These are phyloP conservation scores for Voacanga thouarsii DNA, from an alignment of 257 asterid genomes.

Conservation along the genomic window DNA sequence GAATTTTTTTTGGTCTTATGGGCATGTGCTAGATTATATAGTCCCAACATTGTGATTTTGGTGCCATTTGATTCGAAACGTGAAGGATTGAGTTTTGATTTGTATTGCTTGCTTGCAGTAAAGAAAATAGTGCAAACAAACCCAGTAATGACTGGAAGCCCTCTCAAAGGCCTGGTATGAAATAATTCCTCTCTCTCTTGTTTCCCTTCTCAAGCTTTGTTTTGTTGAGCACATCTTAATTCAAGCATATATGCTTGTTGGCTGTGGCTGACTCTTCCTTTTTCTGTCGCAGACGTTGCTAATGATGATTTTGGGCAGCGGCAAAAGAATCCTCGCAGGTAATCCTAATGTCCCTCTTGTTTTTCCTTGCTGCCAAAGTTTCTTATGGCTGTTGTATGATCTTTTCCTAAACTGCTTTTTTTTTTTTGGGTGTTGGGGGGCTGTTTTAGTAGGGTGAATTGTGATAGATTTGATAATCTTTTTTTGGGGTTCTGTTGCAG, in stretches of 20 bases:
- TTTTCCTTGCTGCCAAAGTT: neutral
- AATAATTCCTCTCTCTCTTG: constrained; percentile 7
- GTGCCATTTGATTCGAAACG: neutral
- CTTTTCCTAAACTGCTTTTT: neutral
- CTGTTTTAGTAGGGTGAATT: neutral
- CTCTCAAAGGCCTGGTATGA: constrained; percentile 72
- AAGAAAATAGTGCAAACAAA: constrained; percentile 52
- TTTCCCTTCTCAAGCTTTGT: constrained; percentile 1
- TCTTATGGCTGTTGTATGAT: neutral
- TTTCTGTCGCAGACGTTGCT: constrained; percentile 43
- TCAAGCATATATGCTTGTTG: neutral
- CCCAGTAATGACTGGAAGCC: constrained; percentile 57
- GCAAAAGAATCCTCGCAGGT: constrained; percentile 93
- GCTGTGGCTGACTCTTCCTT: neutral
- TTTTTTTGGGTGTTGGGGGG: neutral
- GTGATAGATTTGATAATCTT: neutral
- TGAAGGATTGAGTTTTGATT: neutral
- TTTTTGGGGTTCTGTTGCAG: constrained; percentile 37
- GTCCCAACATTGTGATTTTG: neutral
- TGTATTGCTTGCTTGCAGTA: constrained; percentile 51
- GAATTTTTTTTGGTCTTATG: neutral
- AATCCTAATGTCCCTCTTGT: constrained; percentile 19
- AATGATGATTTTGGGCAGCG: constrained; percentile 73
- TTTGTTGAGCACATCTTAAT: neutral
- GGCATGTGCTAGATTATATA: neutral